phyloP scores from a whole-genome alignment of 257 asterid genomes.

The Misopates orontium region DNA sequence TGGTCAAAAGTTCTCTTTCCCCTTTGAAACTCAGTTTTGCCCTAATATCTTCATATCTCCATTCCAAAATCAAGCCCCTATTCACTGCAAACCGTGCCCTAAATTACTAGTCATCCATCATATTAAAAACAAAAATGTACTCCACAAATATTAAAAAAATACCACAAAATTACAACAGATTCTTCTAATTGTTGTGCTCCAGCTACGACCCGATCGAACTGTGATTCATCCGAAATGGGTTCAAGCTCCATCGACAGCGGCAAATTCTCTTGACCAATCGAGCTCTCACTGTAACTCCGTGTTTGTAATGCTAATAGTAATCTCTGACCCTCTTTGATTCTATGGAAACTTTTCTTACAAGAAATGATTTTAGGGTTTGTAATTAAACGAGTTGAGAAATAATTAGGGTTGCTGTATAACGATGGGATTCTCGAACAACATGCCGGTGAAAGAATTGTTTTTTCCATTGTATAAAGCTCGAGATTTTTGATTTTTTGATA shows the following conservation, averaged over 20 bases:
- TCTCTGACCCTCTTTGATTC: conserved; percentile 18
- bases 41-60: neutral
- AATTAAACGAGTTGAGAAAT: conserved; percentile 19
- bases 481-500: too few species aligned
- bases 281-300: conserved; percentile 31
- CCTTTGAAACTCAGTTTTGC: too few species aligned
- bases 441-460: conserved; percentile 27
- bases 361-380: conserved; percentile 13
- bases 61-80: conserved; percentile 3
- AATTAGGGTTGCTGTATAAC: neutral
- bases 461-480: conserved; percentile 33
- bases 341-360: conserved; percentile 20
- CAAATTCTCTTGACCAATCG: conserved; percentile 42
- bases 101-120: neutral
- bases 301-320: conserved; percentile 21
- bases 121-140: neutral
- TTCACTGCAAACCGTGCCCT: too few species aligned
- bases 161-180: conserved; percentile 72
- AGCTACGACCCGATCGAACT: conserved; percentile 65
- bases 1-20: too few species aligned
- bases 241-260: conserved; percentile 60
- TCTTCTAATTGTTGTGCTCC: conserved; percentile 66
- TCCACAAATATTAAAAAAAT: neutral
- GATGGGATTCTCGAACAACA: conserved; percentile 28
- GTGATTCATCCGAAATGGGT: conserved; percentile 62